Conservation (phyloP, 2,329 filamentous ascomycete genomes). For the Raffaelea albimanens region DNA sequence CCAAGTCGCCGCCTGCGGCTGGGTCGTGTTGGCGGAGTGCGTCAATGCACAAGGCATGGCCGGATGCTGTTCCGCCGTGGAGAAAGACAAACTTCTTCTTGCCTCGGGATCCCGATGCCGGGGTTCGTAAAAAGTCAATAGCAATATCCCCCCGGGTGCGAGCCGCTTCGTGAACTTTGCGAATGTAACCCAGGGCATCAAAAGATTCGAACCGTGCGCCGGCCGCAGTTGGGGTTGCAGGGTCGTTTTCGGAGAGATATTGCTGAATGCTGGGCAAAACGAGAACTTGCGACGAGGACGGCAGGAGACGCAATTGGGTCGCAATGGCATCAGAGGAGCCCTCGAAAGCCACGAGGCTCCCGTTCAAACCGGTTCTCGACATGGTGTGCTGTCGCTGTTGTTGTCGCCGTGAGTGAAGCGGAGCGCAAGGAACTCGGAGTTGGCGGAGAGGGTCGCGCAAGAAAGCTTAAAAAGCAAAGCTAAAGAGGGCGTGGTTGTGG, state of each 20-base stretch:
- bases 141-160: slow-evolving; percentile 37
- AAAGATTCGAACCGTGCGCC: slow-evolving; percentile 15
- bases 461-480: too few relatives aligned
- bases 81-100: slow-evolving; percentile 49
- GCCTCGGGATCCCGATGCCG: slow-evolving; percentile 22
- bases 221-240: slow-evolving; percentile 7
- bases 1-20: slow-evolving; percentile 34
- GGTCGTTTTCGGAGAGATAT: slow-evolving; percentile 28
- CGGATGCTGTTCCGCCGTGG: slow-evolving; percentile 47
- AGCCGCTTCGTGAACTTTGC: slow-evolving; percentile 40
- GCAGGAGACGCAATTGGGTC: slow-evolving; percentile 51
- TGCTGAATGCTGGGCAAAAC: slow-evolving; percentile 43
- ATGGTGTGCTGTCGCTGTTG: background rate
- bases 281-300: slow-evolving; percentile 47
- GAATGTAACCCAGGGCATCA: slow-evolving; percentile 31
- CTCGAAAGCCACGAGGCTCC: slow-evolving; percentile 51
- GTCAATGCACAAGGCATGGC: slow-evolving; percentile 43
- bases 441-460: too few relatives aligned
- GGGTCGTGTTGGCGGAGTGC: slow-evolving; percentile 40
- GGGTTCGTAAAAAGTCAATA: slow-evolving; percentile 37
- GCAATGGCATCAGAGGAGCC: slow-evolving; percentile 42
- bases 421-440: too few relatives aligned
- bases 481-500: too few relatives aligned
- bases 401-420: too few relatives aligned
- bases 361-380: slow-evolving; percentile 16